Conservation (phyloP, 768 basidiomycete genomes). For the Macrolepiota albuminosa region DNA sequence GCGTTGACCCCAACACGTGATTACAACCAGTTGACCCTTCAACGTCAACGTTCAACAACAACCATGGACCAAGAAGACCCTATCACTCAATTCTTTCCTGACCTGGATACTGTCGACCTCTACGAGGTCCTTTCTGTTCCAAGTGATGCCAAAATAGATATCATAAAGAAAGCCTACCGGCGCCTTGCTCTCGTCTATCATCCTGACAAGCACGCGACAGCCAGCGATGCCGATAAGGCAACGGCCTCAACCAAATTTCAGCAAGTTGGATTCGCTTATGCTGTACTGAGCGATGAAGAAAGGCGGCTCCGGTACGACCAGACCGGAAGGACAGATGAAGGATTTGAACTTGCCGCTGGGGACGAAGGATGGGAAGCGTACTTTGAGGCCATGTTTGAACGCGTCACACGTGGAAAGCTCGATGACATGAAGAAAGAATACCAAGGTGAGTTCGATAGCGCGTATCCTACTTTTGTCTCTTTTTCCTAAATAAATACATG, state of each 20-base stretch:
- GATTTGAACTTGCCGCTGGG: slow-evolving; percentile 60
- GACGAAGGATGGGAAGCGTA: slow-evolving; percentile 95
- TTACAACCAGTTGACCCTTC: too few species aligned
- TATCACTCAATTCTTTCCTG: slow-evolving; percentile 73
- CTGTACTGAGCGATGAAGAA: slow-evolving; percentile 77
- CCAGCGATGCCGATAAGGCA: slow-evolving; percentile 55
- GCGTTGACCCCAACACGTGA: too few species aligned
- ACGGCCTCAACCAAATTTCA: slow-evolving; percentile 80
- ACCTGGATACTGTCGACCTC: slow-evolving; percentile 65
- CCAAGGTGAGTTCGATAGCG: slow-evolving; percentile 55
- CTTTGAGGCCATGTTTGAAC: slow-evolving; percentile 86
- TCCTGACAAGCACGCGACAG: slow-evolving; percentile 82
- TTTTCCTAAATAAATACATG: slow-evolving; percentile 1
- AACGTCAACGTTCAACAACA: too few species aligned
- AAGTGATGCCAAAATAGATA: slow-evolving; percentile 50
- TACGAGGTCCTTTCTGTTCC: slow-evolving; percentile 67
- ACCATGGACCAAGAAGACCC: slow-evolving; percentile 72
- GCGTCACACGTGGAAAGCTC: slow-evolving; percentile 78
- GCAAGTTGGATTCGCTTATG: slow-evolving; percentile 92
- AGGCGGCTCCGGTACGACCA: slow-evolving; percentile 74
- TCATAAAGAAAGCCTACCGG: slow-evolving; percentile 83
- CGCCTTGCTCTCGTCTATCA: slow-evolving; percentile 77
- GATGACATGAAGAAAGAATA: slow-evolving; percentile 95
- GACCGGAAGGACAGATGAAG: slow-evolving; percentile 84
- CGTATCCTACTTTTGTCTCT: neutral